Evolutionary conservation across 495 filamentous ascomycete species (phyloP), one percentile per base, ranked within the genome.

Genomic region (Opeltia flavorubescens): DNA sequence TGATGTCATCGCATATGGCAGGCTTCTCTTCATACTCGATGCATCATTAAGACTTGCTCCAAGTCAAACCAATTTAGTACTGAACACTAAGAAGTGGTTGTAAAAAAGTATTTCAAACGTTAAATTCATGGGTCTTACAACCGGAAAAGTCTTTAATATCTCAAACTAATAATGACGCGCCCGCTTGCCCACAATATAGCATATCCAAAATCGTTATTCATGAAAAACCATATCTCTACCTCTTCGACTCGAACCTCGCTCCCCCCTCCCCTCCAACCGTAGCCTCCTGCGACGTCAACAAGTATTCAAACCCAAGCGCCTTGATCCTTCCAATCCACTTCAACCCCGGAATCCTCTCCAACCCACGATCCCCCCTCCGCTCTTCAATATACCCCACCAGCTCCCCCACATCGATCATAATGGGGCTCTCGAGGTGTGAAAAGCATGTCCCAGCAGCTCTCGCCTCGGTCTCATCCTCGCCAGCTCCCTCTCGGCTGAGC

Each of bases 181-280:
- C n/a, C n/a, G n/a, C n/a, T n/a, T n/a, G n/a, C n/a, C n/a, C n/a
- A n/a, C n/a, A n/a, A n/a, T n/a, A n/a, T n/a, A n/a, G n/a, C n/a
- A n/a, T n/a, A n/a, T n/a, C n/a, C n/a, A n/a, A n/a, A n/a, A n/a
- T n/a, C n/a, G n/a, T n/a, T n/a, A n/a, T n/a, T n/a, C n/a, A n/a
- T n/a, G 12, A 18, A 17, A 45, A 60, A 60, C 30, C 57, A 55
- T 48, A 60, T 59, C 52, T 65, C 59, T 59, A 63, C 59, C 29
- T 57, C 60, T 40, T 50, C 51, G 42, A 63, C 53, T 17, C 50
- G 47, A 5, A 62, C 40, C 31, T 59, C 52, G 20, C 20, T 30
- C 4, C 58, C 59, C 24, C 47, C 23, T 43, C 49, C 34, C 15
- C 34, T n/a, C 4, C 45, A 8, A 43, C 40, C 40, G 17, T 43